A percentile compares a stretch with the other conserved stretches of the same genome.
These are phyloP conservation scores for Erythrobasidium hasegawianum DNA, from an alignment of 1,284 basidiomycete genomes.

Conservation along the genomic window DNA sequence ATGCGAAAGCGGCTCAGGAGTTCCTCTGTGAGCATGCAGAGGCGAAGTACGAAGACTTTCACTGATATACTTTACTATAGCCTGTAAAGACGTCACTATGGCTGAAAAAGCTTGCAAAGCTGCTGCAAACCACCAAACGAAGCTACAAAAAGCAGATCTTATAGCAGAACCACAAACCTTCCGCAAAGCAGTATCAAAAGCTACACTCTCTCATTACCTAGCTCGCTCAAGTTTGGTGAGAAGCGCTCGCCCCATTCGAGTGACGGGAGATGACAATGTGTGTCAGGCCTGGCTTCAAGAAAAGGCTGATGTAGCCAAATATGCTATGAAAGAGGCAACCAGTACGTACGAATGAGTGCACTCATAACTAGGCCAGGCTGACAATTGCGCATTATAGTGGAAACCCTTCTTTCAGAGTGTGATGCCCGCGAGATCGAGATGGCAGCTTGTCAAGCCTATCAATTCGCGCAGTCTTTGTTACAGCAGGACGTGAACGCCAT, in stretches of 20 bases:
- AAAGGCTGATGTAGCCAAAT: not conserved
- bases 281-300: not conserved
- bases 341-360: not conserved
- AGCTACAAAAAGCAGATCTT: not conserved
- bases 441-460: not conserved
- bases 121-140: not conserved
- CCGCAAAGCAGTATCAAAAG: not conserved
- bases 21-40: not conserved
- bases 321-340: not conserved
- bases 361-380: not conserved
- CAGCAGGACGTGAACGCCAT: not conserved
- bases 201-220: not conserved
- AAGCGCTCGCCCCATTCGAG: not conserved
- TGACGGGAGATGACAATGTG: not conserved
- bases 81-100: not conserved
- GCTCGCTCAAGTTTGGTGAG: not conserved
- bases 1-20: constrained; percentile 6
- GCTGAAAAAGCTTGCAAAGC: not conserved
- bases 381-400: not conserved
- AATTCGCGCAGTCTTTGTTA: not conserved
- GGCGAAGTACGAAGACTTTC: not conserved
- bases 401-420: not conserved
- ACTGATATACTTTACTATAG: not conserved
- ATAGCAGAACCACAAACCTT: not conserved
- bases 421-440: not conserved